A percentile compares a stretch with the other conserved stretches of the same genome.
phyloP scores from a whole-genome alignment of 192 early-diverging fungal species.

The Umbelopsis ramanniana region DNA sequence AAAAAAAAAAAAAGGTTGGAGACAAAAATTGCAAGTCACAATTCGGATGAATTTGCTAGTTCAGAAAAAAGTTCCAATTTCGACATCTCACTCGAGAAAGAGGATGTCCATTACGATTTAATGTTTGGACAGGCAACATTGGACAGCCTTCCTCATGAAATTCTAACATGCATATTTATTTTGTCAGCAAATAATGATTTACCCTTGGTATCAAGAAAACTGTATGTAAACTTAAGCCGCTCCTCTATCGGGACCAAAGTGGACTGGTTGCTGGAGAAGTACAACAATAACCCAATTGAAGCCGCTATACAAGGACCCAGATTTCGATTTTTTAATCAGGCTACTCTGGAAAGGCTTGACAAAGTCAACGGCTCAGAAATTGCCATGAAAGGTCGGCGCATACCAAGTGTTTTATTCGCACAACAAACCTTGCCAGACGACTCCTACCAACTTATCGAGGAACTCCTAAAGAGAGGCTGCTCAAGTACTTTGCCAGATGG shows the following conservation, averaged over 20 bases:
- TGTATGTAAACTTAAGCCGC: constrained; percentile 23
- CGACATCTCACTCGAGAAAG: neutral
- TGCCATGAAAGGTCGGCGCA: constrained; percentile 18
- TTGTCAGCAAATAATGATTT: constrained; percentile 31
- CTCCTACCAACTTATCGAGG: constrained; percentile 22
- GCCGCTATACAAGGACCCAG: constrained; percentile 16
- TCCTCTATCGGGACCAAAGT: constrained; percentile 26
- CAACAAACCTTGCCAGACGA: constrained; percentile 4
- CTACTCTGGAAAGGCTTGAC: constrained; percentile 25
- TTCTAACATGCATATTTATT: constrained; percentile 39
- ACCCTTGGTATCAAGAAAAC: constrained; percentile 20
- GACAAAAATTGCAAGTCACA: constrained; percentile 11
- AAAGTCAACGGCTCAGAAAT: neutral
- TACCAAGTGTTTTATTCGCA: constrained; percentile 42
- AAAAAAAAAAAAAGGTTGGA: constrained; percentile 26
- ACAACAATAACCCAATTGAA: neutral
- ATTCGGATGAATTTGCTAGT: neutral
- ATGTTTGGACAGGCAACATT: constrained; percentile 16
- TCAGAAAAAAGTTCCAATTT: neutral
- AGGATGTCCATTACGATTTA: neutral
- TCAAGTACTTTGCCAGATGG: constrained; percentile 39
- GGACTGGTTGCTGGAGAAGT: constrained; percentile 25
- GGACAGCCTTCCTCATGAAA: constrained; percentile 35
- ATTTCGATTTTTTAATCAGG: constrained; percentile 35
- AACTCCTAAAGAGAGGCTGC: constrained; percentile 40